These are phyloP conservation scores for Escovopsis weberi DNA, from an alignment of 2,329 filamentous ascomycete species.

Conservation along the genomic window DNA sequence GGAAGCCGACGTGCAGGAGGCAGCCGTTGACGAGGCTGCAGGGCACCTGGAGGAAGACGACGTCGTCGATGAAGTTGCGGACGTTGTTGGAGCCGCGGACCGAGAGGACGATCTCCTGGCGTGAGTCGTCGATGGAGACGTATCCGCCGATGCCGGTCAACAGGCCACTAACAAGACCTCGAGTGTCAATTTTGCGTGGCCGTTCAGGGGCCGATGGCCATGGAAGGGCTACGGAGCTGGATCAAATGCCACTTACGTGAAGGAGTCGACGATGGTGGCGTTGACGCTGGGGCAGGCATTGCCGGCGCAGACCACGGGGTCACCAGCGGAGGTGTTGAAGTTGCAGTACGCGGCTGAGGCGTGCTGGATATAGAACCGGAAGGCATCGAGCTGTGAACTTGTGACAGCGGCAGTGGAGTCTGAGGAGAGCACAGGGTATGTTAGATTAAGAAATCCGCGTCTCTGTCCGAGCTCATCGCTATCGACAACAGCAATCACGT, in stretches of 20 bases:
- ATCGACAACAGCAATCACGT: slow-evolving; percentile 3
- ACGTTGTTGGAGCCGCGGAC: slow-evolving; percentile 44
- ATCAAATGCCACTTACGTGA: slow-evolving; percentile 18
- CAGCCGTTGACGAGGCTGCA: slow-evolving; percentile 27
- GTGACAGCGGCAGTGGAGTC: slow-evolving; percentile 12
- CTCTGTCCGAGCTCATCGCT: no score
- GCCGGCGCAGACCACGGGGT: slow-evolving; percentile 27
- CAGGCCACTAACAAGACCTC: slow-evolving; percentile 18
- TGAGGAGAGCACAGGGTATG: not conserved
- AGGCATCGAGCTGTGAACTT: slow-evolving; percentile 19
- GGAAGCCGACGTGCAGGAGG: slow-evolving; percentile 43
- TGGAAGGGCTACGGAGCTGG: not conserved
- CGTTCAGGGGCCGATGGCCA: not conserved
- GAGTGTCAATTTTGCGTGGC: not conserved
- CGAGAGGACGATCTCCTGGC: slow-evolving; percentile 41
- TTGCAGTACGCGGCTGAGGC: slow-evolving; percentile 41
- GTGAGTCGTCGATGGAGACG: slow-evolving; percentile 33
- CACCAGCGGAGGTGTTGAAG: slow-evolving; percentile 22
- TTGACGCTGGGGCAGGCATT: slow-evolving; percentile 29
- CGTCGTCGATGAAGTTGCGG: slow-evolving; percentile 48
- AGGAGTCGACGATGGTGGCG: slow-evolving; percentile 28
- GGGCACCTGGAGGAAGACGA: slow-evolving; percentile 16
- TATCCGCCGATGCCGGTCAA: slow-evolving; percentile 34
- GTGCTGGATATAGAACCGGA: slow-evolving; percentile 37
- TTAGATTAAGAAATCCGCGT: not conserved